Evolutionary conservation across 345 rosid species (phyloP).

Genomic region (Eucalyptus pauciflora): DNA sequence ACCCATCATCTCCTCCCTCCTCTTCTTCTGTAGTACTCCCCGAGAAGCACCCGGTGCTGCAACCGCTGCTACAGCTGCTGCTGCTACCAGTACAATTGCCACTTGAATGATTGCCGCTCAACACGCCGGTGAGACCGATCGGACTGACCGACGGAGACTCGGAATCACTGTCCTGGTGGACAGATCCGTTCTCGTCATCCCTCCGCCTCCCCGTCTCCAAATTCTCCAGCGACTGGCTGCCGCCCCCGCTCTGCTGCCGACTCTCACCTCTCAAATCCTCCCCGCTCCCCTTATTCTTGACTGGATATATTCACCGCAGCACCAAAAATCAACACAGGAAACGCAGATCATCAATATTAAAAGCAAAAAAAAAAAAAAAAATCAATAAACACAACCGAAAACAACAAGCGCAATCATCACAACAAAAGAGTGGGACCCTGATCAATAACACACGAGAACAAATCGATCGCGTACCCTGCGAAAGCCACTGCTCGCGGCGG

Average conservation of each 20-base stretch:
- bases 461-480: constrained; percentile 44
- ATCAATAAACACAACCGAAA: neutral
- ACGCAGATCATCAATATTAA: neutral
- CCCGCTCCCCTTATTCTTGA: constrained; percentile 36
- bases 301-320: neutral
- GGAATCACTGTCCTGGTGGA: constrained; percentile 46
- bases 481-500: constrained; percentile 99
- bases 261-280: constrained; percentile 21
- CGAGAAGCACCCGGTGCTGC: constrained; percentile 79
- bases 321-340: neutral
- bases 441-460: neutral
- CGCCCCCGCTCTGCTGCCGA: constrained; percentile 9
- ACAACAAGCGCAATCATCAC: neutral
- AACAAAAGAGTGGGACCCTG: neutral
- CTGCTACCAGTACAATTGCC: constrained; percentile 21
- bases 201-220: constrained; percentile 8
- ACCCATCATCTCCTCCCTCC: constrained; percentile 51
- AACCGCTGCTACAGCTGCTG: constrained; percentile 29
- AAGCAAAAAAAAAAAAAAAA: neutral
- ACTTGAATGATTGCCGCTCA: constrained; percentile 27
- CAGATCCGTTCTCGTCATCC: constrained; percentile 9
- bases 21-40: constrained; percentile 81
- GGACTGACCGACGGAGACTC: constrained; percentile 63
- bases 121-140: constrained; percentile 10
- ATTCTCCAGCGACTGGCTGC: constrained; percentile 22